Evolutionary conservation across 345 rosid species (phyloP).

Genomic region (Anastatica hierochuntica): DNA sequence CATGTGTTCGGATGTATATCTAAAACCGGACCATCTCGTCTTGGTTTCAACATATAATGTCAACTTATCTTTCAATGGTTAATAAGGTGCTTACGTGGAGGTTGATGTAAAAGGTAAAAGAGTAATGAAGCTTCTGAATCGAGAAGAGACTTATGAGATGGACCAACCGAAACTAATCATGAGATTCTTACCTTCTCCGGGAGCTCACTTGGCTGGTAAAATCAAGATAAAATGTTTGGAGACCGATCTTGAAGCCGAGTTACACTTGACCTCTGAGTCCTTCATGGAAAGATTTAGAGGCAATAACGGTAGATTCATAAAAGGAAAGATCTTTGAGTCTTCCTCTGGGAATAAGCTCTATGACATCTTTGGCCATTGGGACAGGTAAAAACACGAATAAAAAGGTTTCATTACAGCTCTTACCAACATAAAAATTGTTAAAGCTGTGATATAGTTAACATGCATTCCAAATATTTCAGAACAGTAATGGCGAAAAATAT

Average conservation of each 20-base stretch:
- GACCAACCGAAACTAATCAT: slow-evolving; percentile 52
- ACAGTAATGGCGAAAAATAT: slow-evolving; percentile 44
- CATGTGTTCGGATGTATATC: too few species aligned
- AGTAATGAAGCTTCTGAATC: slow-evolving; percentile 41
- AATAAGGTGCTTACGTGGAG: slow-evolving; percentile 52
- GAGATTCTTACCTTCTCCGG: slow-evolving; percentile 49
- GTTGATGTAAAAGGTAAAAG: slow-evolving; percentile 58
- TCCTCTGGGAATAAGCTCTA: slow-evolving; percentile 36
- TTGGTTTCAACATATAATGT: neutral
- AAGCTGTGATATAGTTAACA: neutral
- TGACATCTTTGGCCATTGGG: slow-evolving; percentile 68
- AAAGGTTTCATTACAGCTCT: neutral
- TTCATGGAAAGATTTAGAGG: slow-evolving; percentile 30
- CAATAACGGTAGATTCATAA: slow-evolving; percentile 35
- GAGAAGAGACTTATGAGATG: slow-evolving; percentile 65
- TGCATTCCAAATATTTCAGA: slow-evolving; percentile 25
- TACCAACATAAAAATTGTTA: too few species aligned
- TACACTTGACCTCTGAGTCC: slow-evolving; percentile 39
- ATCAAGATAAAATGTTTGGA: slow-evolving; percentile 48
- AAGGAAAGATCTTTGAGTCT: slow-evolving; percentile 49
- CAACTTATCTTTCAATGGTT: neutral
- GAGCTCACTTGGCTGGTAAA: slow-evolving; percentile 56
- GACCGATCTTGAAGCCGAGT: slow-evolving; percentile 58
- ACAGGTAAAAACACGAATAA: slow-evolving; percentile 34
- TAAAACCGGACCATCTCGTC: neutral